Evolutionary conservation across 2,329 filamentous ascomycete species (phyloP), one percentile per base, ranked within the genome.

Genomic region (Xylaria sp.): DNA sequence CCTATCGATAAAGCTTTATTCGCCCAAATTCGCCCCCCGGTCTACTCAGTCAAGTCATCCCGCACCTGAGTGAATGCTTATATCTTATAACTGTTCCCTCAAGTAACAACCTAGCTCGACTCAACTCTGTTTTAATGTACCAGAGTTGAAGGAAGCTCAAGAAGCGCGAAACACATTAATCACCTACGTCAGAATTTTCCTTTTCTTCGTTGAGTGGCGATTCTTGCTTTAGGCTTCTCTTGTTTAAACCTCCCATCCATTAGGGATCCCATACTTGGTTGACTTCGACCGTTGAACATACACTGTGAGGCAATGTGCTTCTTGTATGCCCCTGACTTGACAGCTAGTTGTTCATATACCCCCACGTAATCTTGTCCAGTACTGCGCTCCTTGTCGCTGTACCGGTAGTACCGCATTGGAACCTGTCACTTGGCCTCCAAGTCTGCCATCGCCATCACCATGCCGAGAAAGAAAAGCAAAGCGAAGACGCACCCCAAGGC

Each of bases 381-480:
- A 56, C 33, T n/a, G 23, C 6, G n/a, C 11, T 26, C 31, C 20
- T 33, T 28, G 17, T n/a, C 48, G 17, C 31, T 28, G 9, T 36
- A 59, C 33, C 6, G 42, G 33, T 40, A 40, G 48, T 36, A 2
- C n/a, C 46, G 10, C n/a, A 60, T 33, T 42, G n/a, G 31, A n/a
- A 13, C 46, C 46, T 59, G n/a, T 60, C 36, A 10, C 26, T 49
- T 15, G n/a, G 42, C 44, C 28, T 36, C 7, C 58, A 15, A 23
- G 23, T 57, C 48, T 56, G 10, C 48, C 20, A 33, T 46, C 26
- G 7, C 46, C 5, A 36, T 51, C 38, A 63, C 38, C 28, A 77
- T 77, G 75, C 63, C 75, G 20, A 76, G 66, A 59, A 75, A 74
- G 61, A 76, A 71, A 57, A 61, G 38, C 51, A 64, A 66, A 48